phyloP scores from a whole-genome alignment of 331 rosid genomes.

The Spiraea crenata region DNA sequence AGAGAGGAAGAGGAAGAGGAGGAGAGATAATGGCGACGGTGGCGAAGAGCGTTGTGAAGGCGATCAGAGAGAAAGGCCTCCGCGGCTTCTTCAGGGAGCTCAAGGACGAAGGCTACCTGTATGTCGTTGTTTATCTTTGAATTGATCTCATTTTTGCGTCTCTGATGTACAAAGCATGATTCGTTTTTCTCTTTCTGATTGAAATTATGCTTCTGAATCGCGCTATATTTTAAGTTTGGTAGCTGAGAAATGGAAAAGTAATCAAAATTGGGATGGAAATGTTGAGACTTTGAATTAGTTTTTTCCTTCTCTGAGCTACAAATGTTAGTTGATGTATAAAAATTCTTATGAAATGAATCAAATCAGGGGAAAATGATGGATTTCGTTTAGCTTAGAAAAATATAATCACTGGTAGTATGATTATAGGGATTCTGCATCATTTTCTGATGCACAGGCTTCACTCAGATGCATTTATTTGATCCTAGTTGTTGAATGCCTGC shows the following conservation, averaged over 20 bases:
- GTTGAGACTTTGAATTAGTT: neutral
- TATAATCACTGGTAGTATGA: neutral
- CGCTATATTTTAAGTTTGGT: neutral
- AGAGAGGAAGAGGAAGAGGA: neutral
- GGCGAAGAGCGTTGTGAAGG: conserved; percentile 56
- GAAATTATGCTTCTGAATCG: conserved; percentile 6
- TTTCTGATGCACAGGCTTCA: neutral
- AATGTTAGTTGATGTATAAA: neutral
- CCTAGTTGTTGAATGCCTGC: neutral
- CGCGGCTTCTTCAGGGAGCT: conserved; percentile 57
- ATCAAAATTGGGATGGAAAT: neutral
- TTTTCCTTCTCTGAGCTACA: neutral
- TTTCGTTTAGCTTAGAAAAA: neutral
- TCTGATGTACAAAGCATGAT: neutral
- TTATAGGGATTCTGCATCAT: neutral
- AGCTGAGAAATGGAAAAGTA: neutral
- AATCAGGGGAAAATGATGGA: neutral
- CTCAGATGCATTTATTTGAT: neutral
- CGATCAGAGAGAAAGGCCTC: conserved; percentile 79
- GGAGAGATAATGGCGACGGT: conserved; percentile 74
- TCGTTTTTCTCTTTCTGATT: neutral
- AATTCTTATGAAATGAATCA: neutral
- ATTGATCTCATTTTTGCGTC: conserved; percentile 20
- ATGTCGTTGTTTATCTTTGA: conserved; percentile 8
- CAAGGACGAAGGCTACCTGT: conserved; percentile 85